Evolutionary conservation across 148 eudicot species (phyloP).

Genomic region (Arbutus unedo): DNA sequence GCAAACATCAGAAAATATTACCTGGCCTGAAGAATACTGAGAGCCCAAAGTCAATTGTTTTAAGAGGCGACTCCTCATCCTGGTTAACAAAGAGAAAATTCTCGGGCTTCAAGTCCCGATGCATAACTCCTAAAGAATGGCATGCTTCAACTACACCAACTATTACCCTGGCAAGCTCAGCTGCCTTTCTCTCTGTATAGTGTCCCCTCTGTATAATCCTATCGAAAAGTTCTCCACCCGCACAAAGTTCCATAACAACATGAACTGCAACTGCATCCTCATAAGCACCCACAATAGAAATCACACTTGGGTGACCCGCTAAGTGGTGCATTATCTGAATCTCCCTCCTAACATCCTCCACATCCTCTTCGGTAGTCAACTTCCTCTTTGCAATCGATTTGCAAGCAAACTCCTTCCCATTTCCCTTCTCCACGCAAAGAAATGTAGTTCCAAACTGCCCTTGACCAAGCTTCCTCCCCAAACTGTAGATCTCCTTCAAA

Average conservation of each 20-base stretch:
- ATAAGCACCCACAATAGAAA: conserved; percentile 48
- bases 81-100: conserved; percentile 49
- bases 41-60: conserved; percentile 58
- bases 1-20: background rate
- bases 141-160: conserved; percentile 58
- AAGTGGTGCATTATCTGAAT: conserved; percentile 65
- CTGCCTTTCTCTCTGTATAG: conserved; percentile 52
- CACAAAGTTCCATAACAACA: conserved; percentile 58
- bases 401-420: conserved; percentile 44
- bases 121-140: conserved; percentile 63
- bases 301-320: conserved; percentile 52
- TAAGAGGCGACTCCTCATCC: conserved; percentile 50
- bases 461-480: conserved; percentile 56
- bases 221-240: conserved; percentile 60
- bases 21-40: conserved; percentile 62
- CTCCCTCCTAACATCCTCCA: conserved; percentile 61
- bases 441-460: conserved; percentile 60
- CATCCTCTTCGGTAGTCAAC: conserved; percentile 46
- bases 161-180: conserved; percentile 52
- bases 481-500: conserved; percentile 39
- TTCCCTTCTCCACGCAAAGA: conserved; percentile 42
- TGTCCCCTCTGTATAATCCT: conserved; percentile 55
- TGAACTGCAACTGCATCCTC: conserved; percentile 58
- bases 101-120: conserved; percentile 57
- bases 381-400: conserved; percentile 60